These are phyloP conservation scores for Suillus brevipes DNA, from an alignment of 768 basidiomycete genomes.

Conservation along the genomic window DNA sequence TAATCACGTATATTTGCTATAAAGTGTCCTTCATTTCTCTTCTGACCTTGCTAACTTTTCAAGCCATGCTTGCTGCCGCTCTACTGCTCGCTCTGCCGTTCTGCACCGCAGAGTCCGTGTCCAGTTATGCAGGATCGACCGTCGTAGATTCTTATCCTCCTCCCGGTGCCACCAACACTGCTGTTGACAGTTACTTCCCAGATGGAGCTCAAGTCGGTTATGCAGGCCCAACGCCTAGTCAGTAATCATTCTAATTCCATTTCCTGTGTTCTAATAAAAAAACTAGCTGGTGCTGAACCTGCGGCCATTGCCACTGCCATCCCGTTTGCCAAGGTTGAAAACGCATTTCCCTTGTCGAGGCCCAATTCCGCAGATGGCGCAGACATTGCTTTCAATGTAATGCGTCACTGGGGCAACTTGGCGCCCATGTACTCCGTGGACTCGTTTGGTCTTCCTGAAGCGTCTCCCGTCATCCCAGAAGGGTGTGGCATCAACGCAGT, in stretches of 20 bases:
- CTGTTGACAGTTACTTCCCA: constrained; percentile 40
- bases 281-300: constrained; percentile 44
- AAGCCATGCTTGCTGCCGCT: constrained; percentile 5
- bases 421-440: constrained; percentile 52
- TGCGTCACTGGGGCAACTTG: constrained; percentile 49
- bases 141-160: constrained; percentile 45
- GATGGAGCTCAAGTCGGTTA: constrained; percentile 45
- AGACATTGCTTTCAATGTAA: constrained; percentile 41
- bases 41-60: neutral
- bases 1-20: neutral
- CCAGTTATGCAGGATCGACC: constrained; percentile 45
- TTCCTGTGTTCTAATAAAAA: neutral
- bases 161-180: constrained; percentile 35
- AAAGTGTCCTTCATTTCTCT: neutral
- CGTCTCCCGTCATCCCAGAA: constrained; percentile 46
- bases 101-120: constrained; percentile 22
- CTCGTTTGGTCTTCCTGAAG: constrained; percentile 49
- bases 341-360: constrained; percentile 43
- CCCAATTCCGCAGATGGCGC: constrained; percentile 37
- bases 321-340: constrained; percentile 35
- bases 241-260: constrained; percentile 13
- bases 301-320: constrained; percentile 44
- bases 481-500: constrained; percentile 49
- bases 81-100: constrained; percentile 11
- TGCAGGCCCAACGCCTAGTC: constrained; percentile 50